Conservation (phyloP, 495 filamentous ascomycete genomes). For the Penicillium arizonense region DNA sequence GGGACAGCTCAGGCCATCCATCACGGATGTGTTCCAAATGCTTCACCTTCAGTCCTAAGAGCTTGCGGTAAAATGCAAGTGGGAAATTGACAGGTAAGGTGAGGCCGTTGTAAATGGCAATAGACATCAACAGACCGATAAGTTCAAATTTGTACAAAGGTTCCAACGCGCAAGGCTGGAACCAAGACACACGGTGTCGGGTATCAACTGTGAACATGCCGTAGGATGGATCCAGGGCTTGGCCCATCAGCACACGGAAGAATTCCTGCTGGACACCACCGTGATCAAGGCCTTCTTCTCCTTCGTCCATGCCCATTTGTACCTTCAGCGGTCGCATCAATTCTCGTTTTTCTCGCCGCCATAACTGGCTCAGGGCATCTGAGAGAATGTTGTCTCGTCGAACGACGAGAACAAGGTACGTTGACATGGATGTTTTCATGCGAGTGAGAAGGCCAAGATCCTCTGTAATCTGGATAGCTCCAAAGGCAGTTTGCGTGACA, state of each 20-base stretch:
- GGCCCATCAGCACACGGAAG: slow-evolving; percentile 76
- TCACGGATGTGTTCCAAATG: slow-evolving; percentile 74
- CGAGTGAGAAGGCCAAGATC: slow-evolving; percentile 56
- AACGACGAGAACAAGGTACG: slow-evolving; percentile 76
- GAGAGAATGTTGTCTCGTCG: slow-evolving; percentile 65
- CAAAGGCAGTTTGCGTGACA: slow-evolving; percentile 56
- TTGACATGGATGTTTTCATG: slow-evolving; percentile 61
- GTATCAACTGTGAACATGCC: slow-evolving; percentile 76
- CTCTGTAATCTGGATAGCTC: slow-evolving; percentile 37
- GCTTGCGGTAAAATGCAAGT: slow-evolving; percentile 74
- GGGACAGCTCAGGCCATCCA: slow-evolving; percentile 80
- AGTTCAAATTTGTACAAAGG: slow-evolving; percentile 89
- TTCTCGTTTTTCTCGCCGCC: slow-evolving; percentile 79
- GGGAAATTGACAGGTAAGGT: slow-evolving; percentile 89
- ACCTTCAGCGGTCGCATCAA: slow-evolving; percentile 85
- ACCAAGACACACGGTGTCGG: slow-evolving; percentile 77
- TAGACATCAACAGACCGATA: slow-evolving; percentile 77
- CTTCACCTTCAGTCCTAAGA: slow-evolving; percentile 64
- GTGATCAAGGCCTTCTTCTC: slow-evolving; percentile 89
- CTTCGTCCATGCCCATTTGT: slow-evolving; percentile 72
- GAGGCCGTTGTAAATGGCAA: slow-evolving; percentile 93
- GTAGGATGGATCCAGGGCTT: slow-evolving; percentile 73
- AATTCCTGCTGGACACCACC: slow-evolving; percentile 96
- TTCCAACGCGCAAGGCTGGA: slow-evolving; percentile 75
- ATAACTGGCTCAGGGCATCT: slow-evolving; percentile 85